Base-by-base conservation (phyloP, 345 rosid genomes). In the Viola odorata region DNA sequence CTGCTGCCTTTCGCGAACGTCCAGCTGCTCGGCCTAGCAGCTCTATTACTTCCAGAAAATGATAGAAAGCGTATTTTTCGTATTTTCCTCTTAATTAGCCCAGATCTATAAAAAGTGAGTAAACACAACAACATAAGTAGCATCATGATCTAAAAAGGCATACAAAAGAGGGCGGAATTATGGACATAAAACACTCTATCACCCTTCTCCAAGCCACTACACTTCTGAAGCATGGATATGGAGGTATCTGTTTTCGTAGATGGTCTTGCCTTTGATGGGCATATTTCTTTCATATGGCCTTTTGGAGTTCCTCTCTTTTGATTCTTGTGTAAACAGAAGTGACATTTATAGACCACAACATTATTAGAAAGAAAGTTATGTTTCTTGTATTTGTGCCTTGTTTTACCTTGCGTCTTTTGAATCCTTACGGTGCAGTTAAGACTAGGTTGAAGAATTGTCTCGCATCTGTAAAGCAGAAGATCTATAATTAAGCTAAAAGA, bases 371-470 rank as follows among this genome's bases (percentile, higher is more conserved):
- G 37, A 50, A 53, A 17, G 50, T 41, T 61, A 6, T 69, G 65
- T 63, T 80, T 77, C 69, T 79, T 83, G 36, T 37, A 36, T 41
- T 69, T 70, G 8, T 4, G 66, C 72, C 66, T 66, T 41, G 74
- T 66, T 51, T 74, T 84, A n/a, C 63, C 57, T 12, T 47, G 55
- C 58, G 60, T 78, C 72, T 77, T 94, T 63, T 87, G 88, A 4
- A 87, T 68, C 36, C 87, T 75, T 12, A 85, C 62, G 0, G 85
- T 83, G 81, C 91, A 87, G 73, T 81, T 87, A 53, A 68, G 64
- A 58, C 91, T 91, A 53, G 96, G 91, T 49, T 78, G 75, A 71
- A 94, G 94, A 74, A 84, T 63, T 13, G 90, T 86, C 78, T 86
- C 91, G 41, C 99, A 90, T 69, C 95, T 87, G 72, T 65, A 52